These are phyloP conservation scores for Lepidium aucheri DNA, from an alignment of 345 rosid genomes.

Conservation along the genomic window DNA sequence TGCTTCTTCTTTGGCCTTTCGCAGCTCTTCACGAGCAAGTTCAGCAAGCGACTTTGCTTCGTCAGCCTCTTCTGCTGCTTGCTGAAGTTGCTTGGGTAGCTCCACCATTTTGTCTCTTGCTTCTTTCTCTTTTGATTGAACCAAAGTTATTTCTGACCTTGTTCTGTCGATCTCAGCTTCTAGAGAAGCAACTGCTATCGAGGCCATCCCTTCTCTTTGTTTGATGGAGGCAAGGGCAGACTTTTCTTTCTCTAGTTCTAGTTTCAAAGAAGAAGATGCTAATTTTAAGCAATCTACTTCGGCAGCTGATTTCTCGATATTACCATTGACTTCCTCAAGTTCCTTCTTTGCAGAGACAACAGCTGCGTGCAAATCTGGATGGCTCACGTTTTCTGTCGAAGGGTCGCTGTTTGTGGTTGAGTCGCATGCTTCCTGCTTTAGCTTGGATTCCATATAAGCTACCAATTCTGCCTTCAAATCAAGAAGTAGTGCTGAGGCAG, in stretches of 20 bases:
- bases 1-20: constrained; percentile 63
- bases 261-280: constrained; percentile 52
- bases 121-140: constrained; percentile 68
- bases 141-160: constrained; percentile 43
- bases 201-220: constrained; percentile 89
- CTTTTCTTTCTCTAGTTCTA: constrained; percentile 64
- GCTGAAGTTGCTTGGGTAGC: constrained; percentile 67
- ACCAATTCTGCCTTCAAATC: constrained; percentile 80
- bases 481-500: constrained; percentile 59
- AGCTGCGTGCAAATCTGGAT: constrained; percentile 46
- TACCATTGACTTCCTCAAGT: constrained; percentile 65
- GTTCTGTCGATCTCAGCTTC: constrained; percentile 68
- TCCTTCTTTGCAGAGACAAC: constrained; percentile 69
- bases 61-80: constrained; percentile 71
- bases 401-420: constrained; percentile 4
- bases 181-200: constrained; percentile 63
- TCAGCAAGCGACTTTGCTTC: constrained; percentile 61
- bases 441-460: constrained; percentile 69
- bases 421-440: constrained; percentile 34
- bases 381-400: constrained; percentile 33
- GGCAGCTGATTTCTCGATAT: constrained; percentile 56
- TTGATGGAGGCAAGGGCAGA: constrained; percentile 46
- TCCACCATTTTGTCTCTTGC: constrained; percentile 51
- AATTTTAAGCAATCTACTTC: constrained; percentile 67
- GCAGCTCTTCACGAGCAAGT: constrained; percentile 64